Evolutionary conservation across 2,329 filamentous ascomycete species (phyloP).

Genomic region (Didymellaceae sp.): DNA sequence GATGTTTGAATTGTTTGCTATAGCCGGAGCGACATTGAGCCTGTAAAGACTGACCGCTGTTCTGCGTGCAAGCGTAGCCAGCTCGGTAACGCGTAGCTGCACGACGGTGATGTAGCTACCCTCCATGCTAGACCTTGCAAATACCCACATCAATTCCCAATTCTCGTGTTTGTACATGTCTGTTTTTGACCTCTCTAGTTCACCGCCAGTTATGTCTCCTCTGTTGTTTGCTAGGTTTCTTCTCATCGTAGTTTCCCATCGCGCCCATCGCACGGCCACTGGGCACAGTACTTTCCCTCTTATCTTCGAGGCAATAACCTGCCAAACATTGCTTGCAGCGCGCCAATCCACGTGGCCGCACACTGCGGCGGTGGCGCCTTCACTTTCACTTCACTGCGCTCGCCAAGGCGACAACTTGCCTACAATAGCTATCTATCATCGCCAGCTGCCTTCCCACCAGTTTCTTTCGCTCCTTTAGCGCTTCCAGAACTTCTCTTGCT

Average conservation of each 20-base stretch:
- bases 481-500: not conserved
- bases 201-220: not conserved
- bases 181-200: not conserved
- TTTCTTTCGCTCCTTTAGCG: not conserved
- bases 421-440: too few species aligned
- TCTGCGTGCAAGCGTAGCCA: not conserved
- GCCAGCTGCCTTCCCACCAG: not conserved
- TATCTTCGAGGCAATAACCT: too few species aligned
- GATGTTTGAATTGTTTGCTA: not conserved
- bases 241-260: not conserved
- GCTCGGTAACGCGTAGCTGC: slow-evolving; percentile 28
- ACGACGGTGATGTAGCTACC: slow-evolving; percentile 1
- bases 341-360: too few species aligned
- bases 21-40: not conserved
- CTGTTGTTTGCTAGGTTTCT: not conserved
- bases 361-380: not conserved
- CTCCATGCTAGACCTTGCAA: not conserved
- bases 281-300: too few species aligned
- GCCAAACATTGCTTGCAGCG: too few species aligned
- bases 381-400: slow-evolving; percentile 20
- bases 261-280: not conserved
- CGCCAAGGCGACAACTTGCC: slow-evolving; percentile 10
- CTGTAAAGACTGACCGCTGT: slow-evolving; percentile 11
- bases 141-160: not conserved
- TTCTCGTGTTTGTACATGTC: not conserved